Evolutionary conservation across 306 rosid species (phyloP), one percentile per base, ranked within the genome.

Genomic region (Lupinus albus): DNA sequence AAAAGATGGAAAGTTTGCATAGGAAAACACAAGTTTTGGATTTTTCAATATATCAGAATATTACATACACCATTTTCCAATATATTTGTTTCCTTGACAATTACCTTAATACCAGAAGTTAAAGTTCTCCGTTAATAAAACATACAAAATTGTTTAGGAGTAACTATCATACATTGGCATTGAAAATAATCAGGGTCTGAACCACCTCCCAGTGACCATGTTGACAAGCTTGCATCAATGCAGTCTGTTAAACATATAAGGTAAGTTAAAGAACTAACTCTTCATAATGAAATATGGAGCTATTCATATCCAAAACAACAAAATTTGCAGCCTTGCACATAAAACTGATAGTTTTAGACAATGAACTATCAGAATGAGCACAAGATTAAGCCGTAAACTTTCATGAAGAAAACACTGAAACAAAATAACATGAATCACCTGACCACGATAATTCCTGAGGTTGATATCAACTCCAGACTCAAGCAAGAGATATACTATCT

Each of bases 161-260:
- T 12, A 21, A 68, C 0, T 51, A 18, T 64, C 89, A 67, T 85
- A 93, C 99, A 49, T 89, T 88, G 65, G 97, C 96, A 4, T 74
- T 78, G 58, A 78, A 84, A 61, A 93, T 80, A 56, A 90, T 54
- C 61, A 93, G 76, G 60, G 84, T 89, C 94, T 78, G 91, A 69
- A 86, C 96, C 55, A 90, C 97, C 74, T 89, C 98, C 98, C 97
- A 93, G 36, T 84, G 94, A 82, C 98, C 98, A 77, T 89, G 87
- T 76, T 89, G 97, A 76, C 98, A 93, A 67, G 99, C 99, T 93
- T 93, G 99, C 99, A 93, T 93, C 87, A 93, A 82, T 68, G 99
- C 99, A 79, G 99, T 93, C 99, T 92, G 88, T 81, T 79, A 54
- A 72, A 52, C 55, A 49, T 53, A 63, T 18, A 35, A 25, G 28